These are phyloP conservation scores for Mycena rebaudengoi DNA, from an alignment of 768 basidiomycete species.

Conservation along the genomic window DNA sequence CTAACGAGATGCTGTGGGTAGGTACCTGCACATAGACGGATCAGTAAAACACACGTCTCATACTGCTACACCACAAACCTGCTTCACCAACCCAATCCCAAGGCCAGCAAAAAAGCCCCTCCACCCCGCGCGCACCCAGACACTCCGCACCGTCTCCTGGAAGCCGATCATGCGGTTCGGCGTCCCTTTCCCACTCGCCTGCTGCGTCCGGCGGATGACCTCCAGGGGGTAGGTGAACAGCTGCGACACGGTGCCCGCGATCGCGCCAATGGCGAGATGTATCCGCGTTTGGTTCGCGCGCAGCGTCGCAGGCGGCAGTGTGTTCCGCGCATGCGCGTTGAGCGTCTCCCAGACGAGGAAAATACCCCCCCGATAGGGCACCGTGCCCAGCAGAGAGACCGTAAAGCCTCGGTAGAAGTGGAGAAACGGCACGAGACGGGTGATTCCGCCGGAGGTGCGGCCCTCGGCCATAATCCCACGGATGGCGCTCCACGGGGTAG, in stretches of 20 bases:
- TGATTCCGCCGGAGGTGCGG: constrained; percentile 23
- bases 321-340: constrained; percentile 29
- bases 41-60: neutral
- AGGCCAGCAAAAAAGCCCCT: constrained; percentile 37
- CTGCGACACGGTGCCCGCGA: constrained; percentile 33
- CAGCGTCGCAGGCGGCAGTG: constrained; percentile 26
- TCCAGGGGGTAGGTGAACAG: constrained; percentile 35
- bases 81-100: constrained; percentile 35
- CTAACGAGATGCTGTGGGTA: constrained; percentile 36
- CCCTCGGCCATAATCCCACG: constrained; percentile 28
- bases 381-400: constrained; percentile 89
- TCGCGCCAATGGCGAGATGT: constrained; percentile 36
- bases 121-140: constrained; percentile 32
- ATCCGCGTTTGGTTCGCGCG: constrained; percentile 31
- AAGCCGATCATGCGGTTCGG: constrained; percentile 33
- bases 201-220: constrained; percentile 37
- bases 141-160: constrained; percentile 27
- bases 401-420: constrained; percentile 99
- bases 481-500: constrained; percentile 40
- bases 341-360: constrained; percentile 38
- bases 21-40: constrained; percentile 26
- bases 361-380: constrained; percentile 48
- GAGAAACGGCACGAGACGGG: constrained; percentile 67
- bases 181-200: constrained; percentile 33
- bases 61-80: constrained; percentile 6